phyloP scores from a whole-genome alignment of 2,329 filamentous ascomycete species.

The Plectosphaerella cucumerina region DNA sequence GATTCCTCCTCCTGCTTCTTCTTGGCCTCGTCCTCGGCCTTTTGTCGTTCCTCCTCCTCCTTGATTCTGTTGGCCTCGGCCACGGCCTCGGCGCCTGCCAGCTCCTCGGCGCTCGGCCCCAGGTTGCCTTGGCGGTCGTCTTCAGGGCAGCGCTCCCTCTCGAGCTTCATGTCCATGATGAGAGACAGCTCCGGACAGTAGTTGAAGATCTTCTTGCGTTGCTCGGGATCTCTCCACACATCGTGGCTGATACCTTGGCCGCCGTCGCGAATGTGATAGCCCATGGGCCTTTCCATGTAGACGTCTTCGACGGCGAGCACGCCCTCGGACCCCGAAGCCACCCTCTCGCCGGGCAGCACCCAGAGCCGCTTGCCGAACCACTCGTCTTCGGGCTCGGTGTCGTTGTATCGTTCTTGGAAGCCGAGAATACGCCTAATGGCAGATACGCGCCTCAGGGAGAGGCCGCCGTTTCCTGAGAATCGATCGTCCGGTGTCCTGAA shows the following conservation, averaged over 20 bases:
- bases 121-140: slow-evolving; percentile 25
- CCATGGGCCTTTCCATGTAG: slow-evolving; percentile 47
- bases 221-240: slow-evolving; percentile 41
- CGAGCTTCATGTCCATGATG: slow-evolving; percentile 53
- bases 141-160: slow-evolving; percentile 39
- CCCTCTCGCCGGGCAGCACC: slow-evolving; percentile 41
- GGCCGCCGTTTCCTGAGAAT: slow-evolving; percentile 49
- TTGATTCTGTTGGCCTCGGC: neutral
- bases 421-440: slow-evolving; percentile 42
- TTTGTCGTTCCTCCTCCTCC: slow-evolving; percentile 7
- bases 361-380: slow-evolving; percentile 50
- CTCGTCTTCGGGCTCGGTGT: slow-evolving; percentile 48
- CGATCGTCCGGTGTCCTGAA: slow-evolving; percentile 32
- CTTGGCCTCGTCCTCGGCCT: slow-evolving; percentile 7
- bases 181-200: slow-evolving; percentile 54
- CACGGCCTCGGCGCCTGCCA: slow-evolving; percentile 3
- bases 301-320: slow-evolving; percentile 46
- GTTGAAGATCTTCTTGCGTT: slow-evolving; percentile 43
- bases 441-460: slow-evolving; percentile 49
- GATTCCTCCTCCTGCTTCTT: slow-evolving; percentile 7
- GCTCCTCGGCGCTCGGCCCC: slow-evolving; percentile 4
- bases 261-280: slow-evolving; percentile 46
- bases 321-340: slow-evolving; percentile 35
- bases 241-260: slow-evolving; percentile 33
- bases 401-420: slow-evolving; percentile 45